Conservation (phyloP, 192 early-diverging fungal species). For the Backusella psychrophila region DNA sequence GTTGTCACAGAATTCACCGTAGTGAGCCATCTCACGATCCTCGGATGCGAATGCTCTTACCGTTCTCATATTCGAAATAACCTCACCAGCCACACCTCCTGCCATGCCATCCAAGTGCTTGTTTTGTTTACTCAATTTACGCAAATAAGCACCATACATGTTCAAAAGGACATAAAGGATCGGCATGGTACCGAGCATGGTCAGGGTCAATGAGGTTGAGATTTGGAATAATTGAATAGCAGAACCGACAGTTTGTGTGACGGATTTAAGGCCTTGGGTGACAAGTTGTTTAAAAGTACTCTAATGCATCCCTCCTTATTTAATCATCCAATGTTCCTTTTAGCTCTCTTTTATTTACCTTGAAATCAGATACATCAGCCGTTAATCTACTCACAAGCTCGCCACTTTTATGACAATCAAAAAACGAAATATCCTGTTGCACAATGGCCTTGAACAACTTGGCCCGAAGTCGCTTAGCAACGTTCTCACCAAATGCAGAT, state of each 20-base stretch:
- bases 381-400: conserved; percentile 53
- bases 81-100: conserved; percentile 56
- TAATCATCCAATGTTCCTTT: background rate
- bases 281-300: conserved; percentile 60
- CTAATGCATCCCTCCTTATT: background rate
- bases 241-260: conserved; percentile 54
- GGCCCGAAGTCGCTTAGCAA: conserved; percentile 48
- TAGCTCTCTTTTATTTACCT: conserved; percentile 20
- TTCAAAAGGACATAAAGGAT: conserved; percentile 46
- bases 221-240: conserved; percentile 50
- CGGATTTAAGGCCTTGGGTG: conserved; percentile 56
- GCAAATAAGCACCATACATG: conserved; percentile 55
- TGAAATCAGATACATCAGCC: conserved; percentile 58
- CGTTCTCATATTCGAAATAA: conserved; percentile 55
- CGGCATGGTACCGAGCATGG: conserved; percentile 52
- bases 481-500: conserved; percentile 56
- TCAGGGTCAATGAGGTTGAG: conserved; percentile 51
- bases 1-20: conserved; percentile 38
- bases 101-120: conserved; percentile 47
- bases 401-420: conserved; percentile 52
- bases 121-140: conserved; percentile 40
- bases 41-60: conserved; percentile 63
- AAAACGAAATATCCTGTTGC: conserved; percentile 60
- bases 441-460: conserved; percentile 52
- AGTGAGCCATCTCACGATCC: conserved; percentile 47